These are phyloP conservation scores for Macrophomina tecta DNA, from an alignment of 2,329 filamentous ascomycete genomes.

Conservation along the genomic window DNA sequence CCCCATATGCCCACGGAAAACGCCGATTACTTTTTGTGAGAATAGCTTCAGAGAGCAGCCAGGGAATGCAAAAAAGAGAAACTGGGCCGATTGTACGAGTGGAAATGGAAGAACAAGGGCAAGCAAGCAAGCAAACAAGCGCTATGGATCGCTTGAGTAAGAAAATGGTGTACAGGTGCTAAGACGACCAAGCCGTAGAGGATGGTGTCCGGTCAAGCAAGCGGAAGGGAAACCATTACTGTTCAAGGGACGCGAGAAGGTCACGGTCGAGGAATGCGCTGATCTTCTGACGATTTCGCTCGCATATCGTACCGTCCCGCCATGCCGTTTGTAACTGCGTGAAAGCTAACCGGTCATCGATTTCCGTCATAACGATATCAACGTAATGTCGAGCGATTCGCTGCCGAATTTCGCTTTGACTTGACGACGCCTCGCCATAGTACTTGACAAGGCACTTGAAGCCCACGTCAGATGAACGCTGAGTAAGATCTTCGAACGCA, in stretches of 20 bases:
- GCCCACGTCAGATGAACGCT: conserved; percentile 60
- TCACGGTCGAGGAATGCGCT: conserved; percentile 58
- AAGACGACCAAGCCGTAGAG: conserved; percentile 24
- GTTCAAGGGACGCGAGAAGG: conserved; percentile 60
- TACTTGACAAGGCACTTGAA: conserved; percentile 69
- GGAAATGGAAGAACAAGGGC: background rate
- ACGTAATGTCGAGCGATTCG: conserved; percentile 62
- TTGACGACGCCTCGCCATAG: conserved; percentile 65
- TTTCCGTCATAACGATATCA: conserved; percentile 58
- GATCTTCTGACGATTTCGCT: conserved; percentile 64
- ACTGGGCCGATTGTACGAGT: background rate
- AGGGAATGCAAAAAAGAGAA: conserved; percentile 22
- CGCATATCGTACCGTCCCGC: conserved; percentile 60
- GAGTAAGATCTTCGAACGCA: conserved; percentile 68
- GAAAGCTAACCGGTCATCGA: conserved; percentile 54
- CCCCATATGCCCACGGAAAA: conserved; percentile 27
- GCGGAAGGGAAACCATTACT: conserved; percentile 30
- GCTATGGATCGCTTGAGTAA: conserved; percentile 17
- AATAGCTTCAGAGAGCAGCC: conserved; percentile 17
- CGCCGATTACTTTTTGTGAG: conserved; percentile 28
- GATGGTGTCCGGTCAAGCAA: background rate
- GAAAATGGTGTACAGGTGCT: conserved; percentile 26
- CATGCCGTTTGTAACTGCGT: conserved; percentile 59
- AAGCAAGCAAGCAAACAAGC: conserved; percentile 13
- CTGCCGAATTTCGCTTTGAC: conserved; percentile 58